Base-by-base conservation (phyloP, 495 filamentous ascomycete genomes). In the Cercophora scortea region DNA sequence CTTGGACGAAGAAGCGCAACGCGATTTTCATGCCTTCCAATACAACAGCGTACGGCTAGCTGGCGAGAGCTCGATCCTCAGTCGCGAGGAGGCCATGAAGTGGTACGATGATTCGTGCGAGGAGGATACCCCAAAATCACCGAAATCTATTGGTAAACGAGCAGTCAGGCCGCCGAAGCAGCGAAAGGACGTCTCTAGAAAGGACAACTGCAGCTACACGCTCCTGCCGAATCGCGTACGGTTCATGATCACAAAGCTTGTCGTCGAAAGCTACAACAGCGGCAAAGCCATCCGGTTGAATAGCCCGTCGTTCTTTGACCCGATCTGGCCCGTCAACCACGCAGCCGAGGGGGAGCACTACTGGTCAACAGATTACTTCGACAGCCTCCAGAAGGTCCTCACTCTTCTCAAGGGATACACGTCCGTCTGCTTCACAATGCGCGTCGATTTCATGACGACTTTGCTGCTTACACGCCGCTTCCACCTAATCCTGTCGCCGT, bases 401-500 rank as follows among this genome's bases (percentile, higher is more conserved):
- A 44, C 42, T 1, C 49, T 50, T 0, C 42, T 66, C 5, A 16
- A 50, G 0, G 17, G n/a, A 2, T 65, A 65, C 49, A 49, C 53
- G 3, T 46, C 36, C 2, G 54, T 59, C n/a, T 60, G 60, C 50
- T 55, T 55, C 8, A 55, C 50, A 43, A 58, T 65, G 51, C 52
- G 56, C 25, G 47, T 60, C 10, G 60, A 65, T 38, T 32, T 67
- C 8, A 32, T 65, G 35, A 50, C 55, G 1, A 50, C 57, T 1
- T 45, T 67, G 4, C 58, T 67, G 25, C 52, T 64, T 15, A 58
- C 49, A 3, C 52, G 62, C 32, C 53, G 55, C 33, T 67, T 69
- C 47, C 66, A 69, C 45, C 56, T 67, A 5, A 50, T 61, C 1
- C 58, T 55, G 42, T 59, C 62, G 7, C 66, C 64, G 9, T 55